phyloP scores from a whole-genome alignment of 2,329 filamentous ascomycete species.

The Fusarium robinianum region DNA sequence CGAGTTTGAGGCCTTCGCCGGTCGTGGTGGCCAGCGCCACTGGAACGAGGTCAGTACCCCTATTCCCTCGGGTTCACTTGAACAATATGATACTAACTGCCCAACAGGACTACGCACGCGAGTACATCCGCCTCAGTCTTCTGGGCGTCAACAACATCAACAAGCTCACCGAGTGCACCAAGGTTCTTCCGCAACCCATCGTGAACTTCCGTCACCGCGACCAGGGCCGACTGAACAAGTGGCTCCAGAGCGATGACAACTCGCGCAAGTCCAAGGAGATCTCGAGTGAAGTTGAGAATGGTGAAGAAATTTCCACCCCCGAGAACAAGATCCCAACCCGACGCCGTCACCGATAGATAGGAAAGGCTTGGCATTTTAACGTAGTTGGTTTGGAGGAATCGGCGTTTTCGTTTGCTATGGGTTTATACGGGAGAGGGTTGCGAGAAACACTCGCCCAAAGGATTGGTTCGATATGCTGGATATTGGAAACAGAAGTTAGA shows the following conservation, averaged over 20 bases:
- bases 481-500: too few species aligned
- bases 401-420: too few species aligned
- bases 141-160: constrained; percentile 63
- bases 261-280: constrained; percentile 35
- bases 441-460: too few species aligned
- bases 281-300: constrained; percentile 29
- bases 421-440: too few species aligned
- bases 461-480: too few species aligned
- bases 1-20: constrained; percentile 47
- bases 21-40: constrained; percentile 39
- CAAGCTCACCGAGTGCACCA: constrained; percentile 58
- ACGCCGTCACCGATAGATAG: too few species aligned
- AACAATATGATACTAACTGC: neutral
- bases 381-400: too few species aligned
- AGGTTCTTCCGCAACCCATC: constrained; percentile 49
- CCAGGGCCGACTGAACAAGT: constrained; percentile 32
- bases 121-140: constrained; percentile 58
- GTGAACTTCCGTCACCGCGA: constrained; percentile 26
- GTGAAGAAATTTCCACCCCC: constrained; percentile 30
- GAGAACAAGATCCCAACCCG: constrained; percentile 29
- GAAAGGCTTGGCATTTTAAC: too few species aligned
- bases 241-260: constrained; percentile 36
- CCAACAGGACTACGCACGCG: constrained; percentile 53
- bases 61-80: neutral
- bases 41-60: constrained; percentile 48